These are phyloP conservation scores for Alectoria sarmentosa DNA, from an alignment of 495 filamentous ascomycete species.

Conservation along the genomic window DNA sequence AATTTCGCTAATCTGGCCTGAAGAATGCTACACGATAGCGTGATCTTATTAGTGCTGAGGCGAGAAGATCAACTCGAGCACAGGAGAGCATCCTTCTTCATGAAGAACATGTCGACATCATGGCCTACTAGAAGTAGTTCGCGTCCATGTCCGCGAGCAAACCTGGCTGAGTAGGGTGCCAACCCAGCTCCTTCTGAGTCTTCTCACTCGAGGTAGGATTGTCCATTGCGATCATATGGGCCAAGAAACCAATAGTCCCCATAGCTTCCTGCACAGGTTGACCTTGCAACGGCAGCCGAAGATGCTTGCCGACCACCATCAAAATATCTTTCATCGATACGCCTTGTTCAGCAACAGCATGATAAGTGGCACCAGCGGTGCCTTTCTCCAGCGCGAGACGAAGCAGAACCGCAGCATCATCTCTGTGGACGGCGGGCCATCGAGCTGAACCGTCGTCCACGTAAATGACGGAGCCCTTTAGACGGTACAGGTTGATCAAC, in stretches of 20 bases:
- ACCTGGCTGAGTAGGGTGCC: conserved; percentile 29
- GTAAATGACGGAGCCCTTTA: conserved; percentile 28
- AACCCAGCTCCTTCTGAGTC: conserved; percentile 37
- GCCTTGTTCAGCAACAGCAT: conserved; percentile 38
- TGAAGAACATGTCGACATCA: conserved; percentile 18
- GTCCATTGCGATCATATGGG: conserved; percentile 24
- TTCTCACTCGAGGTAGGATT: conserved; percentile 37
- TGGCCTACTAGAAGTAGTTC: not conserved
- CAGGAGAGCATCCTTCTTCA: not conserved
- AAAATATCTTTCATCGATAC: conserved; percentile 37
- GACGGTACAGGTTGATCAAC: not conserved
- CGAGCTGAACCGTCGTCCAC: conserved; percentile 38
- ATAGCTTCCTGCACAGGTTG: not conserved
- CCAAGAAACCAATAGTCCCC: conserved; percentile 16
- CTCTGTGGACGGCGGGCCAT: conserved; percentile 37
- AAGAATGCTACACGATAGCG: no score
- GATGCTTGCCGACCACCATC: conserved; percentile 27
- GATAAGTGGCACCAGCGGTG: conserved; percentile 33
- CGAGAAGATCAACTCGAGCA: no score
- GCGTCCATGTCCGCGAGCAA: conserved; percentile 32
- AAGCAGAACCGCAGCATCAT: conserved; percentile 38
- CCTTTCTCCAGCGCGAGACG: conserved; percentile 40
- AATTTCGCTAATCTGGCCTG: no score
- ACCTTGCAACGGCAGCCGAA: not conserved
- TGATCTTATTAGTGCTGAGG: no score